phyloP scores from a whole-genome alignment of 768 basidiomycete genomes.

The Hericium erinaceus region DNA sequence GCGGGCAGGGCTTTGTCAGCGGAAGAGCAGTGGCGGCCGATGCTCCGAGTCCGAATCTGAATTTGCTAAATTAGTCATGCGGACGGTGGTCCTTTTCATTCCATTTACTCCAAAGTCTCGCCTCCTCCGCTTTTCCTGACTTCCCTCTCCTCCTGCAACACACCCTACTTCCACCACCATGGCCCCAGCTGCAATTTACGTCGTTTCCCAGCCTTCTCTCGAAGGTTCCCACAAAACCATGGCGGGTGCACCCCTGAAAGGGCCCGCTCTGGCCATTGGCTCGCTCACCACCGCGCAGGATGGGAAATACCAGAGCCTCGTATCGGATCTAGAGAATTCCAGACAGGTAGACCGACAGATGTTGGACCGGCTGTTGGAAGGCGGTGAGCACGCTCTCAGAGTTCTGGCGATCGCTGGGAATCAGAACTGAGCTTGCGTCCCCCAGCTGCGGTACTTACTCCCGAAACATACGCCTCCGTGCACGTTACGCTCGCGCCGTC shows the following conservation, averaged over 20 bases:
- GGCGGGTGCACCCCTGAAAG: conserved; percentile 25
- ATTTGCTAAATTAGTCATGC: neutral
- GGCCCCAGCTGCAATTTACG: conserved; percentile 53
- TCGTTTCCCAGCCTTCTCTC: neutral
- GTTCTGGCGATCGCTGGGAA: conserved; percentile 1
- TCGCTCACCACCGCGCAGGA: conserved; percentile 71
- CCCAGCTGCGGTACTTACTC: conserved; percentile 47
- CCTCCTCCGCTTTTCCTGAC: neutral
- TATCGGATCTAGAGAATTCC: conserved; percentile 47
- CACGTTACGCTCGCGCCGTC: conserved; percentile 54
- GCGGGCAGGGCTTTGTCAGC: neutral
- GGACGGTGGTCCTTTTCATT: neutral
- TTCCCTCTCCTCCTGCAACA: neutral
- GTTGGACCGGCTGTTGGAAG: conserved; percentile 73
- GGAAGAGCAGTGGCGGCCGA: neutral
- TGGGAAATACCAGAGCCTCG: conserved; percentile 67
- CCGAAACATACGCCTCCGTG: conserved; percentile 52
- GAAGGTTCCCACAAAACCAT: conserved; percentile 11
- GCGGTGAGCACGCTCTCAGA: conserved; percentile 38
- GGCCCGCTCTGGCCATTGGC: conserved; percentile 62
- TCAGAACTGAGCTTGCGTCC: neutral
- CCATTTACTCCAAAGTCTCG: neutral
- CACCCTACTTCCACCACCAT: conserved; percentile 25
- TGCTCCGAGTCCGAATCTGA: neutral
- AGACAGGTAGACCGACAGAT: conserved; percentile 67